phyloP scores from a whole-genome alignment of 1,139 yeast genomes.

The Nakaseomyces sp. region DNA sequence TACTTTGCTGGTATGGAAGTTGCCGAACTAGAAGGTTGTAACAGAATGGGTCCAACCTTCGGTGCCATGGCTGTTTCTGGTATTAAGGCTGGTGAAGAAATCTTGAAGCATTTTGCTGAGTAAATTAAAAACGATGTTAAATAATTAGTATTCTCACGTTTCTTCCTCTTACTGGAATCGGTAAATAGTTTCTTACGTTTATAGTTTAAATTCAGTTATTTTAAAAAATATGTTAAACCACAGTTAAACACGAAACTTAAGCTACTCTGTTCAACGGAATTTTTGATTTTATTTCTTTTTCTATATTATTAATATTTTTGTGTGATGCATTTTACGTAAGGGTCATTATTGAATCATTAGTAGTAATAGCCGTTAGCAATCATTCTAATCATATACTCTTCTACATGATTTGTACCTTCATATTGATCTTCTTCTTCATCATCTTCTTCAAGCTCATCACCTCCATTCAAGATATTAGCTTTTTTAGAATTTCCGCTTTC shows the following conservation, averaged over 20 bases:
- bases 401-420: conserved; percentile 81
- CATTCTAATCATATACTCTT: conserved; percentile 90
- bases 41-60: conserved; percentile 81
- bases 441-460: conserved; percentile 12
- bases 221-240: no score
- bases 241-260: no score
- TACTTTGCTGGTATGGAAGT: conserved; percentile 78
- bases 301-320: no score
- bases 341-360: conserved; percentile 6
- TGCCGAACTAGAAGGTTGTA: conserved; percentile 67
- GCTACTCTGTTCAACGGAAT: no score
- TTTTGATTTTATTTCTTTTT: no score
- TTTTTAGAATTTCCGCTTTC: conserved; percentile 30
- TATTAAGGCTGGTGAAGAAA: conserved; percentile 61
- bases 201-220: no score
- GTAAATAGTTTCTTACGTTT: neutral
- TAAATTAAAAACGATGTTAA: no score
- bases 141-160: no score
- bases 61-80: conserved; percentile 78
- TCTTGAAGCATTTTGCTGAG: conserved; percentile 28
- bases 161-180: no score
- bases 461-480: conserved; percentile 11
- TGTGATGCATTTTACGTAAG: no score
- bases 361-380: conserved; percentile 75
- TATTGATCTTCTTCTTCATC: conserved; percentile 43